Percentiles rank a stretch among this genome's conserved stretches.
phyloP scores from a whole-genome alignment of 2,329 filamentous ascomycete species.

The Penicillium thymicola region DNA sequence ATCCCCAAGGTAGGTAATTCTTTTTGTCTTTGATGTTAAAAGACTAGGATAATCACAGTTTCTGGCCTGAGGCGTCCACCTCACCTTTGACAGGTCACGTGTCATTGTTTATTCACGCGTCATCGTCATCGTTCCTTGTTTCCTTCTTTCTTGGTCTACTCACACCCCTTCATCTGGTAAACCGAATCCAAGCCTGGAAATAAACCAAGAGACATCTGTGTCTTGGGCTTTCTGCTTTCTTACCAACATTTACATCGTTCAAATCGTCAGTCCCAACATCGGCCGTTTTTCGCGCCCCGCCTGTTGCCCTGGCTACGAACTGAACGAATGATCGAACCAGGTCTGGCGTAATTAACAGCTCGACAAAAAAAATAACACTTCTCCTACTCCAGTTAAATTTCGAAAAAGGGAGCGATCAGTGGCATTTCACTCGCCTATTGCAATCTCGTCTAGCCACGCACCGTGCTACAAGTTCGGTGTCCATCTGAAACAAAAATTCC shows the following conservation, averaged over 20 bases:
- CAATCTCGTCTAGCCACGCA: slow-evolving; percentile 4
- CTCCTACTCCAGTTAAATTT: slow-evolving; percentile 12
- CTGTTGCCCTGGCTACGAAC: slow-evolving; percentile 42
- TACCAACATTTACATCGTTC: neutral
- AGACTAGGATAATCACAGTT: too few species aligned
- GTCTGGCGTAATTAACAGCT: slow-evolving; percentile 17
- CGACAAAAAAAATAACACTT: slow-evolving; percentile 18
- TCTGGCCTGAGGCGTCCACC: neutral
- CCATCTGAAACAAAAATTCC: neutral
- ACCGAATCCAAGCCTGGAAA: neutral
- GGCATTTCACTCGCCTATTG: slow-evolving; percentile 8
- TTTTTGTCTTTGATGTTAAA: too few species aligned
- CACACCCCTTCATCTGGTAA: neutral
- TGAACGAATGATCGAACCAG: slow-evolving; percentile 18
- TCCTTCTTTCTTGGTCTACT: neutral
- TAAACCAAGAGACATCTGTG: neutral
- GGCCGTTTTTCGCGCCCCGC: slow-evolving; percentile 16
- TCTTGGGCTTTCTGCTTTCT: neutral
- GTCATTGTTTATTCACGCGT: slow-evolving; percentile 2
- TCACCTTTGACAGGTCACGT: neutral
- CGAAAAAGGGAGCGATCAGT: slow-evolving; percentile 21
- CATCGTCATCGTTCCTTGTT: slow-evolving; percentile 6
- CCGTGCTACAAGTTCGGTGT: slow-evolving; percentile 7
- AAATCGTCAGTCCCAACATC: neutral
- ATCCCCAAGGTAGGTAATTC: too few species aligned